Conservation (phyloP, 2,329 filamentous ascomycete genomes). For the Bipolaris oryzae region DNA sequence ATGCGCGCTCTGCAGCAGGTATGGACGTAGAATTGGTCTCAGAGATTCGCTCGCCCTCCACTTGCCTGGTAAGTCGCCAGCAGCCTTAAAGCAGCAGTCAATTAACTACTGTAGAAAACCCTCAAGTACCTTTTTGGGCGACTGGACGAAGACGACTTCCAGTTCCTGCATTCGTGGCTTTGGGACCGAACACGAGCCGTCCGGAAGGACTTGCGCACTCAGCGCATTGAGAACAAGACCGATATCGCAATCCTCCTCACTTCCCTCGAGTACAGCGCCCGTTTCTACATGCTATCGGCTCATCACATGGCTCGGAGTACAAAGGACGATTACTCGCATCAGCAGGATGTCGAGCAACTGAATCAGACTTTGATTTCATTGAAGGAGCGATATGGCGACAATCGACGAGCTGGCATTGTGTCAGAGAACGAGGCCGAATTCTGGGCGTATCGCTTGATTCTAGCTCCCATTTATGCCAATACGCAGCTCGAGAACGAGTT, state of each 20-base stretch:
- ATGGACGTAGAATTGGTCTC: constrained; percentile 67
- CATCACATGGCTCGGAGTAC: constrained; percentile 59
- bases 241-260: constrained; percentile 64
- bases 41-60: constrained; percentile 64
- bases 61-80: constrained; percentile 46
- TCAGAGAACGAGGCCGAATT: constrained; percentile 69
- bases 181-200: constrained; percentile 70
- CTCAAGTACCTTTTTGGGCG: constrained; percentile 53
- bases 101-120: constrained; percentile 43
- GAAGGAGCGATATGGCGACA: constrained; percentile 55
- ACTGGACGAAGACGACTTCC: constrained; percentile 57
- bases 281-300: constrained; percentile 67
- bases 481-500: constrained; percentile 60
- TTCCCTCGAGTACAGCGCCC: constrained; percentile 67
- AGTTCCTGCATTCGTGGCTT: constrained; percentile 64
- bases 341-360: constrained; percentile 69
- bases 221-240: constrained; percentile 60
- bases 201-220: constrained; percentile 69
- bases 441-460: constrained; percentile 63
- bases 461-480: constrained; percentile 56
- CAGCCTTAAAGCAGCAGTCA: constrained; percentile 19
- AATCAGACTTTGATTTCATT: constrained; percentile 67
- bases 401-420: constrained; percentile 51
- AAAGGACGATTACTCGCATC: constrained; percentile 53
- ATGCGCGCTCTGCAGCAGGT: constrained; percentile 66